These are phyloP conservation scores for Emmonsia crescens DNA, from an alignment of 2,329 filamentous ascomycete species.

Conservation along the genomic window DNA sequence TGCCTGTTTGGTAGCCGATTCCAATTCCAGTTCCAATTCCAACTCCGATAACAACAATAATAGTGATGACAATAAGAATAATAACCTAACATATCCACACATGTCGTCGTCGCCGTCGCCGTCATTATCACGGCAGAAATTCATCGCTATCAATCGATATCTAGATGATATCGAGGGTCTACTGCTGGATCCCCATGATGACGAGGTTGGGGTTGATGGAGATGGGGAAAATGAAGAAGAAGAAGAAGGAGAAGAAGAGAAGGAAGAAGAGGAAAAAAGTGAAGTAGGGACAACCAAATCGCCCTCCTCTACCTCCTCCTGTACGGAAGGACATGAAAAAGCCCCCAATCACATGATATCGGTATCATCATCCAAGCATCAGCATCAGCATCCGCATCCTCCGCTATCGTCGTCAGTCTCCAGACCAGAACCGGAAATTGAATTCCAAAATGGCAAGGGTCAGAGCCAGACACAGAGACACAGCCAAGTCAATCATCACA, in stretches of 20 bases:
- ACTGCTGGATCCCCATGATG: conserved; percentile 17
- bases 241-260: not conserved
- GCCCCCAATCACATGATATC: not conserved
- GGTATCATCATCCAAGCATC: not conserved
- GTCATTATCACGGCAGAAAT: not conserved
- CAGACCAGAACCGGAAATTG: not conserved
- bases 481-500: not conserved
- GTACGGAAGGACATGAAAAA: not conserved
- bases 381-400: not conserved
- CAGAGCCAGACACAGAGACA: not conserved
- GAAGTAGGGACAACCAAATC: not conserved
- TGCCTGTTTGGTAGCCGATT: conserved; percentile 20
- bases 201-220: not conserved
- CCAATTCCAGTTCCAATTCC: not conserved
- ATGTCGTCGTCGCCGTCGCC: not conserved
- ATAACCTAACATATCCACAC: not conserved
- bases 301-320: not conserved
- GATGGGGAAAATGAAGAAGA: not conserved
- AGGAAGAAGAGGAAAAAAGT: not conserved
- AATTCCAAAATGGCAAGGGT: not conserved
- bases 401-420: not conserved
- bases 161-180: conserved; percentile 28
- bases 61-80: not conserved
- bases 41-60: not conserved
- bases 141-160: not conserved